Percentiles rank a stretch among this genome's conserved stretches.
Conservation (phyloP, 306 rosid species). For the Inga leiocalycina region DNA sequence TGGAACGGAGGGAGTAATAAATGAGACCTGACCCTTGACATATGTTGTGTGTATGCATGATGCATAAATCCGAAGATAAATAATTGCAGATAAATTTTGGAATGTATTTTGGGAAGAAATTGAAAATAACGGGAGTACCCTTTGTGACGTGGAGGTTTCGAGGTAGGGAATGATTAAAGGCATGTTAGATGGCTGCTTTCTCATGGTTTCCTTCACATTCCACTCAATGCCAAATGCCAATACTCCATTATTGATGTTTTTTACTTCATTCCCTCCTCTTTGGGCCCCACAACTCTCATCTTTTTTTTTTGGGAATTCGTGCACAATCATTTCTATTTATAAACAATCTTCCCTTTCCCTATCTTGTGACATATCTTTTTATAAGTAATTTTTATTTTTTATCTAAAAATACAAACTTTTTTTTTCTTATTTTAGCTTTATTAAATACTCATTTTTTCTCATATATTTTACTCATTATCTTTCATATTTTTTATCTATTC, state of each 20-base stretch:
- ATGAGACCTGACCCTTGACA: background rate
- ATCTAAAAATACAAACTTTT: too few relatives aligned
- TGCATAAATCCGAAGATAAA: background rate
- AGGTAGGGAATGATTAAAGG: background rate
- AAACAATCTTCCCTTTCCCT: too few relatives aligned
- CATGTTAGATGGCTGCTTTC: background rate
- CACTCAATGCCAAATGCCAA: background rate
- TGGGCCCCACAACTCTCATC: background rate
- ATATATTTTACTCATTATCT: too few relatives aligned
- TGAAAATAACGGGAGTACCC: background rate
- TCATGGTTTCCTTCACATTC: background rate
- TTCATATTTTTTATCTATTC: too few relatives aligned
- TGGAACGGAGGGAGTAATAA: too few relatives aligned
- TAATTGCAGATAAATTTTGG: background rate
- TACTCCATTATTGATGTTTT: background rate
- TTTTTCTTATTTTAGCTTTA: too few relatives aligned
- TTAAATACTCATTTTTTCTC: too few relatives aligned
- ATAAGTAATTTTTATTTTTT: too few relatives aligned
- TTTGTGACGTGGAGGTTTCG: background rate
- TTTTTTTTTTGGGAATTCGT: background rate
- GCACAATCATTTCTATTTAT: too few relatives aligned
- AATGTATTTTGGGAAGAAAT: background rate
- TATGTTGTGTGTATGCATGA: background rate
- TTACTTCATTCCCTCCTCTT: background rate
- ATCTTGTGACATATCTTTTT: rapidly evolving